Conservation (phyloP, 108 stramenopile genomes). For the Skeletonema menzelii region DNA sequence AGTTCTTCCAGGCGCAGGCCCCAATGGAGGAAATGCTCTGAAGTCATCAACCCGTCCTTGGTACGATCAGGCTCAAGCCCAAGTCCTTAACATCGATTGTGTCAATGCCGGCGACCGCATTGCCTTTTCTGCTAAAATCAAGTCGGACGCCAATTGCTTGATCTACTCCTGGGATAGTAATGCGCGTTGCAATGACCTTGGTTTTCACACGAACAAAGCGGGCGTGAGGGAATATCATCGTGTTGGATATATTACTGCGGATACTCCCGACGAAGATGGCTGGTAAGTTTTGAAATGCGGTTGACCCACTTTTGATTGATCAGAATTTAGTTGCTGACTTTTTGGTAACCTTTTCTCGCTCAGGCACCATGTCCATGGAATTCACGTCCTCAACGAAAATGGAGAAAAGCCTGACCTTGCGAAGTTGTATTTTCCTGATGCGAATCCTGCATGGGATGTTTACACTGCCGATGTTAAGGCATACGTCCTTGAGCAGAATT, state of each 20-base stretch:
- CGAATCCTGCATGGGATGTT: conserved; percentile 20
- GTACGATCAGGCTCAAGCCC: not conserved
- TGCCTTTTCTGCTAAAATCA: conserved; percentile 28
- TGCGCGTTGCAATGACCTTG: conserved; percentile 32
- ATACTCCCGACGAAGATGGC: conserved; percentile 33
- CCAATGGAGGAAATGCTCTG: not conserved
- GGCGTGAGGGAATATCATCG: conserved; percentile 4
- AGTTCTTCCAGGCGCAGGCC: not conserved
- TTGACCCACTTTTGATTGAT: not conserved
- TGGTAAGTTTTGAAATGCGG: conserved; percentile 22
- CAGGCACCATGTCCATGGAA: conserved; percentile 41
- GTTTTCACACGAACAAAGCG: conserved; percentile 19
- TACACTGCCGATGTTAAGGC: conserved; percentile 38
- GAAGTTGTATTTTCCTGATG: conserved; percentile 37
- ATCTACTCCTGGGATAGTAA: conserved; percentile 29
- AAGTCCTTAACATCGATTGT: not conserved
- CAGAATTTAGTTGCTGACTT: not conserved
- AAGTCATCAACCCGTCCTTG: not conserved
- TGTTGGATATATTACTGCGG: conserved; percentile 21
- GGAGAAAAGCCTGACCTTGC: conserved; percentile 13
- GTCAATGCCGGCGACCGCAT: conserved; percentile 31
- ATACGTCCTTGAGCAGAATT: conserved; percentile 19
- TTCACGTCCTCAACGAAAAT: conserved; percentile 11
- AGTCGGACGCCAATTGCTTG: conserved; percentile 11
- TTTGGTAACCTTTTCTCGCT: not conserved